A percentile compares a stretch with the other conserved stretches of the same genome.
These are phyloP conservation scores for Backusella sp. DNA, from an alignment of 192 early-diverging fungal species.

Conservation along the genomic window DNA sequence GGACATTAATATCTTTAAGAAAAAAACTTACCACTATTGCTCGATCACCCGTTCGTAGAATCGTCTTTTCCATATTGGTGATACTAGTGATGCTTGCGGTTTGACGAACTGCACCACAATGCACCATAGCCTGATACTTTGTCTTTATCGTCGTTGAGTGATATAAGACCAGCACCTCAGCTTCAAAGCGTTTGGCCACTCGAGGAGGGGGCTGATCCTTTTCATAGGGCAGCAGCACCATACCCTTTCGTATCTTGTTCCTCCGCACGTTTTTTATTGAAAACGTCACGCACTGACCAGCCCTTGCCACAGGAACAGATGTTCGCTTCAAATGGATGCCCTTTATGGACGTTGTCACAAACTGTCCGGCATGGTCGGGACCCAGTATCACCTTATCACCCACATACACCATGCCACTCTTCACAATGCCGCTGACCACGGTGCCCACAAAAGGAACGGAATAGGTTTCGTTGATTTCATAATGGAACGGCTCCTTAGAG, in stretches of 20 bases:
- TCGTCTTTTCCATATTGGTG: slow-evolving; percentile 57
- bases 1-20: background rate
- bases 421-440: slow-evolving; percentile 83
- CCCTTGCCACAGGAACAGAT: slow-evolving; percentile 68
- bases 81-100: slow-evolving; percentile 72
- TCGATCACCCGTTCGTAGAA: slow-evolving; percentile 85
- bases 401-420: slow-evolving; percentile 61
- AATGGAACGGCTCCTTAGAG: slow-evolving; percentile 57
- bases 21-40: slow-evolving; percentile 58
- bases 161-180: slow-evolving; percentile 87
- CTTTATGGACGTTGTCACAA: slow-evolving; percentile 74
- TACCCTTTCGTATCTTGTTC: slow-evolving; percentile 78
- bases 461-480: slow-evolving; percentile 89
- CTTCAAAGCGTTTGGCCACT: slow-evolving; percentile 79
- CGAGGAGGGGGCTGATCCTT: slow-evolving; percentile 48
- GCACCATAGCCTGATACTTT: slow-evolving; percentile 95
- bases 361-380: slow-evolving; percentile 81
- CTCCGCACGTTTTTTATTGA: slow-evolving; percentile 84
- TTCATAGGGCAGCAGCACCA: slow-evolving; percentile 63
- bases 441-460: slow-evolving; percentile 90
- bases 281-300: slow-evolving; percentile 84
- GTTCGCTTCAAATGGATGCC: slow-evolving; percentile 89
- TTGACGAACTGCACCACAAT: slow-evolving; percentile 85
- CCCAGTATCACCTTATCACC: slow-evolving; percentile 85
- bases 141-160: slow-evolving; percentile 88